These are phyloP conservation scores for Talaromyces marneffei DNA, from an alignment of 2,329 filamentous ascomycete genomes.

Conservation along the genomic window DNA sequence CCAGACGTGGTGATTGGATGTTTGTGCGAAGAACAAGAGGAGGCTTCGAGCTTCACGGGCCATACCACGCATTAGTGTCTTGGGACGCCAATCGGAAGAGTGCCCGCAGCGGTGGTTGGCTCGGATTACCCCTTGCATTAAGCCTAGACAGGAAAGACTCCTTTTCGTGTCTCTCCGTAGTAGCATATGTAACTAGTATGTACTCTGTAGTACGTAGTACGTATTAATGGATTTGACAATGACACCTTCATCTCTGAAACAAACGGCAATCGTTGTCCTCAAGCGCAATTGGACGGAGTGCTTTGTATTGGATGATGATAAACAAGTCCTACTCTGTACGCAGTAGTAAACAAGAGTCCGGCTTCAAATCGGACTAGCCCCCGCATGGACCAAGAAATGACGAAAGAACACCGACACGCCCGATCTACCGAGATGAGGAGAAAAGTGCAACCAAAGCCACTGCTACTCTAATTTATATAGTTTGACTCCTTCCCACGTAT, in stretches of 20 bases:
- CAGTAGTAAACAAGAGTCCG: no score
- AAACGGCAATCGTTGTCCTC: no score
- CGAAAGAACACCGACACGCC: no score
- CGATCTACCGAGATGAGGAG: background rate
- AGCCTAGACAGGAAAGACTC: background rate
- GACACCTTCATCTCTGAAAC: background rate
- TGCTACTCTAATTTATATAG: no score
- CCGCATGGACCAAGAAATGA: background rate
- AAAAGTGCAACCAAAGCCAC: no score
- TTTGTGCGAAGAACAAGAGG: background rate
- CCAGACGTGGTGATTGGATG: conserved; percentile 3
- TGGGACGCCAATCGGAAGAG: conserved; percentile 11
- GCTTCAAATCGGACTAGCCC: background rate
- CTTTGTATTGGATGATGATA: background rate
- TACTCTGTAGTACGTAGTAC: no score
- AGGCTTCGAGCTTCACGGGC: background rate
- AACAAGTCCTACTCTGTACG: no score
- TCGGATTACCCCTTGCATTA: conserved; percentile 10
- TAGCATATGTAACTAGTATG: no score
- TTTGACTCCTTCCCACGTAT: no score
- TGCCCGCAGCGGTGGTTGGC: conserved; percentile 10
- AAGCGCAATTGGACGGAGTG: background rate
- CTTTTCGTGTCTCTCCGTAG: background rate
- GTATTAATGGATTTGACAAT: background rate
- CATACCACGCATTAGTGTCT: background rate